Base-by-base conservation (phyloP, 306 rosid genomes). In the Morella rubra region DNA sequence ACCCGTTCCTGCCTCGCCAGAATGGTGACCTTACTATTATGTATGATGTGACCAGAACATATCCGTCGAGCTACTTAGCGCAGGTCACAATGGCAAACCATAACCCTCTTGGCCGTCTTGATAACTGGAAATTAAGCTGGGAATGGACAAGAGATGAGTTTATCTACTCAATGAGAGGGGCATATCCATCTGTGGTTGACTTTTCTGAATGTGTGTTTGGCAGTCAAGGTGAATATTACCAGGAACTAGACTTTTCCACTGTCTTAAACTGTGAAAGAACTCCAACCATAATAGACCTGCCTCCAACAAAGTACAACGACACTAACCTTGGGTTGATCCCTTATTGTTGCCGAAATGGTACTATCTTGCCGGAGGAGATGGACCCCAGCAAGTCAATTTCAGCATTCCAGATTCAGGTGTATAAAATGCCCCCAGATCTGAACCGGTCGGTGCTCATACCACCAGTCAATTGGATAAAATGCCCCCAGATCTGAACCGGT, bases 101-200 rank as follows among this genome's bases (percentile, higher is more conserved):
- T 73, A 91, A 96, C 78, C 67, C 93, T 5, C 96, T 96, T 32
- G 99, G 98, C 16, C 96, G 98, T 82, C 97, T 96, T 87, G 98
- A 96, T 76, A 81, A 89, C 72, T 96, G 99, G 99, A 84, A 80
- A 60, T 82, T 96, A 73, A 91, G 93, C 75, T 96, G 98, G 98
- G 91, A 96, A 12, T 96, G 99, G 99, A 96, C 90, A 96, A 84
- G 60, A 64, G 88, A 84, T 62, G 99, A 96, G 80, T 93, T 96
- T 65, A 96, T 96, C 72, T 66, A 1, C 59, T 0, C 90, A 2
- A 96, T 93, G 99, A 96, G 84, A 53, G 99, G 99, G 22, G 99
- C 99, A 56, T 89, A 91, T 83, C 96, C 99, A 3, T 79, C 92
- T 51, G 75, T 91, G 59, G 91, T 88, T 52, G 98, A 93, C 85